Evolutionary conservation across 2,329 filamentous ascomycete species (phyloP).

Genomic region (Anisogramma anomala): DNA sequence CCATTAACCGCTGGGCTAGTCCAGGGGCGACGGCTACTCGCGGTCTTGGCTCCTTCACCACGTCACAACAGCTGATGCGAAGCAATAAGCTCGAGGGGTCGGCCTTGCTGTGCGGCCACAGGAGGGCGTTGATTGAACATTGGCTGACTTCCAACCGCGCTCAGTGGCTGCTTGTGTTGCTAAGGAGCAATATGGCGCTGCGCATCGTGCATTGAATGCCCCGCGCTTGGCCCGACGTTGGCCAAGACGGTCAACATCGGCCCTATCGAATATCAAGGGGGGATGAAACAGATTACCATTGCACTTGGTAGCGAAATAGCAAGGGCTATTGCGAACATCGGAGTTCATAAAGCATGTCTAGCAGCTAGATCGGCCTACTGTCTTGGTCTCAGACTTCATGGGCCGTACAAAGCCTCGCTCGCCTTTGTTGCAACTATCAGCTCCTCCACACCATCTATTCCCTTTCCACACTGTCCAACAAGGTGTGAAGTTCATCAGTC

Average conservation of each 20-base stretch:
- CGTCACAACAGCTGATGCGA: slow-evolving; percentile 1
- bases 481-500: not conserved
- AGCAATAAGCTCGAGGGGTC: slow-evolving; percentile 13
- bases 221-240: not conserved
- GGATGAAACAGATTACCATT: no score
- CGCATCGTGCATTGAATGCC: not conserved
- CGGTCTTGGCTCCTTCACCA: slow-evolving; percentile 8
- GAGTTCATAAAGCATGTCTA: slow-evolving; percentile 12
- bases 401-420: not conserved
- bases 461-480: slow-evolving; percentile 4
- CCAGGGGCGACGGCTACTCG: slow-evolving; percentile 5
- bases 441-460: not conserved
- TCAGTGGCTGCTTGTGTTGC: slow-evolving; percentile 1
- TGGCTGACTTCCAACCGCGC: slow-evolving; percentile 1
- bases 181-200: no score
- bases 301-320: not conserved
- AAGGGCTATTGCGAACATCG: slow-evolving; percentile 10
- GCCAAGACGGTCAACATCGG: slow-evolving; percentile 3
- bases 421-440: not conserved
- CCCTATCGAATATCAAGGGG: not conserved
- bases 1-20: no score
- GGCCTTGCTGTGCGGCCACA: slow-evolving; percentile 6
- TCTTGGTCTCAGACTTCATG: not conserved
- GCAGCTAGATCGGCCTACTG: slow-evolving; percentile 1
- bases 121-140: slow-evolving; percentile 6